These are phyloP conservation scores for Pyrenophora seminiperda DNA, from an alignment of 2,329 filamentous ascomycete species.

Conservation along the genomic window DNA sequence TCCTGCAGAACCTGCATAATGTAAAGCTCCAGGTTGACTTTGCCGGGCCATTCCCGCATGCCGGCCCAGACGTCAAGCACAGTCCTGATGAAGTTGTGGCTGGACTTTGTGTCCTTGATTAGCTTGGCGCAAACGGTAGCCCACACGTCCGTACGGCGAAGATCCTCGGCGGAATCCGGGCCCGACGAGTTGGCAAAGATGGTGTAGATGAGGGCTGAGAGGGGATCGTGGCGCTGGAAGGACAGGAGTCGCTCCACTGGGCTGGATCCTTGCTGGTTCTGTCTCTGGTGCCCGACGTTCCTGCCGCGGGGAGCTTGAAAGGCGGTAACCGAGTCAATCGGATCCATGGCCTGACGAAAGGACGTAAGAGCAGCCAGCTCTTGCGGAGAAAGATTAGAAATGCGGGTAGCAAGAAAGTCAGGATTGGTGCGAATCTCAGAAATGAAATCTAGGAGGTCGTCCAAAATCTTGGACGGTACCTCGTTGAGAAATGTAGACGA, in stretches of 20 bases:
- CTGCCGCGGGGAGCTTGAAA: constrained; percentile 61
- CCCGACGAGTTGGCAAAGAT: constrained; percentile 86
- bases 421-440: constrained; percentile 83
- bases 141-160: constrained; percentile 82
- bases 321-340: constrained; percentile 80
- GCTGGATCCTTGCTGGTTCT: constrained; percentile 59
- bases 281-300: constrained; percentile 55
- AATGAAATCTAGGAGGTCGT: constrained; percentile 78
- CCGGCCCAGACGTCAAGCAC: constrained; percentile 86
- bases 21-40: constrained; percentile 88
- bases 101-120: constrained; percentile 76
- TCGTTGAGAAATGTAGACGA: constrained; percentile 63
- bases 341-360: constrained; percentile 78
- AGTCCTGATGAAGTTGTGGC: constrained; percentile 77
- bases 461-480: constrained; percentile 74
- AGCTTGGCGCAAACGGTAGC: constrained; percentile 83
- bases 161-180: constrained; percentile 80
- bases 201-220: constrained; percentile 84
- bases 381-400: constrained; percentile 73
- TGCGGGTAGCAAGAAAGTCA: constrained; percentile 81
- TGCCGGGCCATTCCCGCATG: constrained; percentile 88
- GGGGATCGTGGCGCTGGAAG: constrained; percentile 85
- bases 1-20: constrained; percentile 94
- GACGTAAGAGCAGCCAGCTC: constrained; percentile 80
- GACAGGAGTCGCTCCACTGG: constrained; percentile 83